These are phyloP conservation scores for Boletellus dicymbophilus DNA, from an alignment of 1,284 basidiomycete species.

Conservation along the genomic window DNA sequence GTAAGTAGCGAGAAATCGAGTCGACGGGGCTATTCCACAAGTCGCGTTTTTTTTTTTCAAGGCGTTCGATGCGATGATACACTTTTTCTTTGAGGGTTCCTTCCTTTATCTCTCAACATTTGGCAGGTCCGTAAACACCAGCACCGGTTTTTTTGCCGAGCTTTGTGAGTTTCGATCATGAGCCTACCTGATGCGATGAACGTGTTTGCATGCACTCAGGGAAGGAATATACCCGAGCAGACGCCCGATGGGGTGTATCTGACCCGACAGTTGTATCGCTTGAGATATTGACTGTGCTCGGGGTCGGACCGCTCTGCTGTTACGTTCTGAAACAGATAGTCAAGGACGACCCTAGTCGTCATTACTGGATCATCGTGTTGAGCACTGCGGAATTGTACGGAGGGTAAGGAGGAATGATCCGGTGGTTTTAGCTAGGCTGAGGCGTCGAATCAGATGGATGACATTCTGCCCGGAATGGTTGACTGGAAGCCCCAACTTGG, in stretches of 20 bases:
- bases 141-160: conserved; percentile 68
- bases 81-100: conserved; percentile 77
- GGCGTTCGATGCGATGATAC: conserved; percentile 79
- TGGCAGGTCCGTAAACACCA: conserved; percentile 71
- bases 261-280: conserved; percentile 81
- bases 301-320: conserved; percentile 70
- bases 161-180: conserved; percentile 56
- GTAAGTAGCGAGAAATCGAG: conserved; percentile 37
- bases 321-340: conserved; percentile 68
- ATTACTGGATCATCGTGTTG: conserved; percentile 81
- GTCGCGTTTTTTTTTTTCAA: conserved; percentile 27
- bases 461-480: conserved; percentile 87
- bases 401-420: conserved; percentile 46
- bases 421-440: neutral
- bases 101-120: conserved; percentile 77
- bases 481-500: conserved; percentile 68
- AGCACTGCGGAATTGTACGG: conserved; percentile 78
- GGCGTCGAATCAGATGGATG: conserved; percentile 60
- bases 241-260: conserved; percentile 76
- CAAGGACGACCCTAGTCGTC: conserved; percentile 62
- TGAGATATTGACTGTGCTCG: conserved; percentile 80
- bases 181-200: neutral
- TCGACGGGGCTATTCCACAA: neutral
- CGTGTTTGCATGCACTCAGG: conserved; percentile 32
- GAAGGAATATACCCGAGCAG: conserved; percentile 74